Evolutionary conservation across 2,329 filamentous ascomycete species (phyloP), one percentile per base, ranked within the genome.

Genomic region (Gliomastix tumulicola): DNA sequence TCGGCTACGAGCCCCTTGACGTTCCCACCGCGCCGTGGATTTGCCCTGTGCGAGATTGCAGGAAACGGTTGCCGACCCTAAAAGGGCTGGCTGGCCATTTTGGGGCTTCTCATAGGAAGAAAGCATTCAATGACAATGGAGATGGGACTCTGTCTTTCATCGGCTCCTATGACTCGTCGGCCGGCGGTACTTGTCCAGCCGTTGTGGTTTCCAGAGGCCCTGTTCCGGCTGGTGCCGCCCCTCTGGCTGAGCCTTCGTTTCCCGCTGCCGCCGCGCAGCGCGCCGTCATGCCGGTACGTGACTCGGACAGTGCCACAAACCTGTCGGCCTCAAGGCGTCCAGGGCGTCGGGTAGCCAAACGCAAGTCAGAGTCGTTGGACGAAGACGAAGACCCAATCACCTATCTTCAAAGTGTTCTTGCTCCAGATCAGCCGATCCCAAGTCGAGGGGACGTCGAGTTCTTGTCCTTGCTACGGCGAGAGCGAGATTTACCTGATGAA

Each of bases 61-160:
- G 45, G 3, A 39, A 27, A 5, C 18, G 47, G 3, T 53, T 53
- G 17, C 28, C 20, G 1, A 34, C 17, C 6, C 5, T 38, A 6
- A 31, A 16, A 19, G 17, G 20, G 3, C 35, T 49, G 13, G 40
- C 30, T 2, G 42, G 40, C 2, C 46, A 49, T 31, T 45, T 49
- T 19, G 30, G 30, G 4, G 16, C 35, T 2, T 18, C 20, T 1
- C 54, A 57, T 21, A 38, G 36, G 17, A 34, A 22, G 27, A 32
- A 6, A 12, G 41, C 40, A 4, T 47, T 56, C 32, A 58, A 59
- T 21, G 57, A 60, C 36, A 59, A 59, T 31, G 36, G 42, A 10
- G 55, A 59, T n/a, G 56, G 57, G 2, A 59, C 54, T 1, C 36
- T 60, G n/a, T 49, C 51, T 3, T 21, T 45, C 5, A 28, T 55